phyloP scores from a whole-genome alignment of 306 rosid genomes.

The Medicago truncatula region DNA sequence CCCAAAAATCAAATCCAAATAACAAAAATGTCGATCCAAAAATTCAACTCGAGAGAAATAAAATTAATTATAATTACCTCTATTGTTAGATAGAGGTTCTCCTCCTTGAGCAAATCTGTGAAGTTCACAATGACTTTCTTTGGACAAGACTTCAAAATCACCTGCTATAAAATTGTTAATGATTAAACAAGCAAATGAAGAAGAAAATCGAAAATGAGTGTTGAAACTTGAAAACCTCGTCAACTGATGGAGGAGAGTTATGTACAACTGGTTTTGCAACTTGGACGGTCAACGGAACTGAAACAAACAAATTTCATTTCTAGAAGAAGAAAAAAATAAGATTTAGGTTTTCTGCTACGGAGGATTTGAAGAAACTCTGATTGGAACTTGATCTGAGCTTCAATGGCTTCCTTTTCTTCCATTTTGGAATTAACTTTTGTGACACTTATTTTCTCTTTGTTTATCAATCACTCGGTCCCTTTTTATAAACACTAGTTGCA shows the following conservation, averaged over 20 bases:
- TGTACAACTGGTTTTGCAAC: constrained; percentile 62
- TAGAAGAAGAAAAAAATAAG: not conserved
- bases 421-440: constrained; percentile 22
- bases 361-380: constrained; percentile 59
- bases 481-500: too few relatives aligned
- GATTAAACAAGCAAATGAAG: not conserved
- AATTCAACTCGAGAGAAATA: not conserved
- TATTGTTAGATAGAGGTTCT: constrained; percentile 66
- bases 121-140: constrained; percentile 53
- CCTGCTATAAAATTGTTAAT: constrained; percentile 35
- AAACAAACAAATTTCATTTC: not conserved
- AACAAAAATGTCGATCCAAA: constrained; percentile 2
- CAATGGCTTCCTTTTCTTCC: constrained; percentile 46
- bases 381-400: constrained; percentile 55
- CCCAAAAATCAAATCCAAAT: constrained; percentile 25
- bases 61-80: constrained; percentile 77
- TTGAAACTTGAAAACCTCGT: constrained; percentile 53
- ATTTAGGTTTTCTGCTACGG: constrained; percentile 58
- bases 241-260: constrained; percentile 48
- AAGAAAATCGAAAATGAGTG: not conserved
- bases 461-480: too few relatives aligned
- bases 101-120: constrained; percentile 70
- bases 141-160: constrained; percentile 66
- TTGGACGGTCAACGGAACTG: constrained; percentile 69
- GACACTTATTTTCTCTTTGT: too few relatives aligned